Evolutionary conservation across 176 grass and related monocot species (phyloP).

Genomic region (Cenchrus americanus): DNA sequence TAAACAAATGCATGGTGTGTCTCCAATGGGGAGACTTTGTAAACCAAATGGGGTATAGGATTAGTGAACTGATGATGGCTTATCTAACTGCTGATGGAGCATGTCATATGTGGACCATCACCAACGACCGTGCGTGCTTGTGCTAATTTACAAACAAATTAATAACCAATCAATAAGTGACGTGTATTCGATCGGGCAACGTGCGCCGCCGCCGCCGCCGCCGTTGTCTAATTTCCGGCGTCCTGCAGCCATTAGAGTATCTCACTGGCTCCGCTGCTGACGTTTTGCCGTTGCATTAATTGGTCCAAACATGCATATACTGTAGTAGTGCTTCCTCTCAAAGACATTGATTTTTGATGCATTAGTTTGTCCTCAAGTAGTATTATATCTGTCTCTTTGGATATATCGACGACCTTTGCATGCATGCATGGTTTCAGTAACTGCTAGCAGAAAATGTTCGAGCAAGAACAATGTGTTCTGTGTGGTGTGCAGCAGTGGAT

Average conservation of each 20-base stretch:
- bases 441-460: neutral
- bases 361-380: neutral
- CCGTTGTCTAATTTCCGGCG: too few species aligned
- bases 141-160: neutral
- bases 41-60: neutral
- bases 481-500: neutral
- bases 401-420: too few species aligned
- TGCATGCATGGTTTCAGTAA: neutral
- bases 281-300: conserved; percentile 27
- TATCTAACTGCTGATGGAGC: conserved; percentile 4
- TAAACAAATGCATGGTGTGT: conserved; percentile 44
- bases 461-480: neutral
- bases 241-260: too few species aligned
- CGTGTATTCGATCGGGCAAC: neutral
- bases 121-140: too few species aligned
- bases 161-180: neutral
- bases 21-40: conserved; percentile 39
- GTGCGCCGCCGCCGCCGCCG: conserved; percentile 9
- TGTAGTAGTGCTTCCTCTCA: neutral
- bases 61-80: neutral
- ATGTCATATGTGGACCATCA: neutral
- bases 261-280: neutral
- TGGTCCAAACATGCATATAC: neutral
- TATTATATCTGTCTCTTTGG: too few species aligned
- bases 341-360: neutral